These are phyloP conservation scores for Leishmania gerbilli DNA, from an alignment of 208 protist species.

Conservation along the genomic window DNA sequence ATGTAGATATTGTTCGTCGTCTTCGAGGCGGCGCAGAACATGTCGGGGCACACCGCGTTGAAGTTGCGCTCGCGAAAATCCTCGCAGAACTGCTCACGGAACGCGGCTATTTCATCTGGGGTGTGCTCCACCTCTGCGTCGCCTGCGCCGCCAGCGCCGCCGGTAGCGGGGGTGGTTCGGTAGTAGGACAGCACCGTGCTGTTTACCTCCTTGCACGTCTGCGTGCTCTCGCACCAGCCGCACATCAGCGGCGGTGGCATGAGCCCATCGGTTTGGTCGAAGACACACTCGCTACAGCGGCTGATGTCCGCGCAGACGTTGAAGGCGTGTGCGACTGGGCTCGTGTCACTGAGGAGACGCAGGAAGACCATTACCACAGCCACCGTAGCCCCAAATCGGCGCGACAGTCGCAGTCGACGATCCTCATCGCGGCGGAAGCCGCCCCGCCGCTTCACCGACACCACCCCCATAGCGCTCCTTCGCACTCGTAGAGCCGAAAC, in stretches of 20 bases:
- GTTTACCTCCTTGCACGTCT: slow-evolving; percentile 48
- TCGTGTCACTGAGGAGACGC: background rate
- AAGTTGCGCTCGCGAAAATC: slow-evolving; percentile 44
- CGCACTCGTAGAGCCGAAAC: background rate
- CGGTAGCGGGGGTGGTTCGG: background rate
- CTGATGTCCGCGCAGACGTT: slow-evolving; percentile 41
- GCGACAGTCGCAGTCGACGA: background rate
- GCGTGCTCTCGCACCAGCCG: slow-evolving; percentile 48
- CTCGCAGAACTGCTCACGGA: slow-evolving; percentile 28
- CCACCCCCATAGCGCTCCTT: background rate
- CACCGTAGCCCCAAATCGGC: background rate
- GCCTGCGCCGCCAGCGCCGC: background rate
- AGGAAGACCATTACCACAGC: background rate
- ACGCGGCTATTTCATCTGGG: slow-evolving; percentile 19
- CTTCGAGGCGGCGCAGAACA: slow-evolving; percentile 44
- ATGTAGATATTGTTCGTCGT: slow-evolving; percentile 76
- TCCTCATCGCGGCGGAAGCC: background rate
- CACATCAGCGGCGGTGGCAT: slow-evolving; percentile 46
- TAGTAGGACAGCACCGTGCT: slow-evolving; percentile 27
- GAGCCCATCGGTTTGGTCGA: slow-evolving; percentile 51
- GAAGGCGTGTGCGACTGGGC: background rate
- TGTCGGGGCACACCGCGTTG: slow-evolving; percentile 53
- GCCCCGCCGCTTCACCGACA: background rate
- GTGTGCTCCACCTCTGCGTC: slow-evolving; percentile 4
- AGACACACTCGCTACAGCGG: slow-evolving; percentile 62